Conservation (phyloP, 2,329 filamentous ascomycete genomes). For the Bimuria novae-zelandiae region DNA sequence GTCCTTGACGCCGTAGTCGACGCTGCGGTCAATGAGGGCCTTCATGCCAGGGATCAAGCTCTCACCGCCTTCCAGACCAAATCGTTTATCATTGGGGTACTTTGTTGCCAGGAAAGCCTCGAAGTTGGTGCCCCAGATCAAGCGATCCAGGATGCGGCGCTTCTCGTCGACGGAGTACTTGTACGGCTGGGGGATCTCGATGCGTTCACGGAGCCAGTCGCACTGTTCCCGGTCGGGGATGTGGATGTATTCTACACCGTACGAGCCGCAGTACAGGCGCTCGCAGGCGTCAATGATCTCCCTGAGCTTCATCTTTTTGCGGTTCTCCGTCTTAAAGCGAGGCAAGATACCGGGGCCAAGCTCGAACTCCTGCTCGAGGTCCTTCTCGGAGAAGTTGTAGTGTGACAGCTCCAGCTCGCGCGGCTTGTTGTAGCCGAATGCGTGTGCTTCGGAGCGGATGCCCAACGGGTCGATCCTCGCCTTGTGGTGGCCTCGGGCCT, state of each 20-base stretch:
- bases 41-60: slow-evolving; percentile 99
- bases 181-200: slow-evolving; percentile 93
- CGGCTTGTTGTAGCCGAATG: slow-evolving; percentile 84
- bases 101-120: slow-evolving; percentile 95
- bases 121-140: slow-evolving; percentile 99
- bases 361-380: slow-evolving; percentile 88
- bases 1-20: slow-evolving; percentile 98
- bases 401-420: slow-evolving; percentile 92
- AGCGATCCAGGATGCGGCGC: slow-evolving; percentile 91
- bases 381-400: slow-evolving; percentile 94
- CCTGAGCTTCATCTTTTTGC: slow-evolving; percentile 94
- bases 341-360: slow-evolving; percentile 95
- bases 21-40: slow-evolving; percentile 95
- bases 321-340: slow-evolving; percentile 83
- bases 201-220: slow-evolving; percentile 94
- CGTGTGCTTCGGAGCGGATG: slow-evolving; percentile 82
- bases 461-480: slow-evolving; percentile 95
- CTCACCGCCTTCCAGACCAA: slow-evolving; percentile 96
- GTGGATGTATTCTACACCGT: slow-evolving; percentile 97
- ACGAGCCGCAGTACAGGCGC: slow-evolving; percentile 95
- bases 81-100: slow-evolving; percentile 99
- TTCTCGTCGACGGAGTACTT: slow-evolving; percentile 99
- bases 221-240: slow-evolving; percentile 97
- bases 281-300: slow-evolving; percentile 95
- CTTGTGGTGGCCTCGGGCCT: slow-evolving; percentile 97